Evolutionary conservation across 257 asterid genomes (phyloP), one percentile per base, ranked within the genome.

Genomic region (Echium plantagineum): DNA sequence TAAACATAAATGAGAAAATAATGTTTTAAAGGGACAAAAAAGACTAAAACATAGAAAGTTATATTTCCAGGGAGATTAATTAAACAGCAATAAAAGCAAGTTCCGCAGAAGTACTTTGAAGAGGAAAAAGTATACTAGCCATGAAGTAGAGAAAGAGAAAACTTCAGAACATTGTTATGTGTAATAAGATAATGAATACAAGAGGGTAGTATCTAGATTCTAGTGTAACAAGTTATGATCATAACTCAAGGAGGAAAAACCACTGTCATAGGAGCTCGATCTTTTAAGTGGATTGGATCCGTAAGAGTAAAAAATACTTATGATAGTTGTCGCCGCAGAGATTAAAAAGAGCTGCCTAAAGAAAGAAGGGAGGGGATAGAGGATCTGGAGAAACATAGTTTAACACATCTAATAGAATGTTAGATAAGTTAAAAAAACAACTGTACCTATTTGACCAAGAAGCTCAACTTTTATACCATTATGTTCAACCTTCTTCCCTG

Each of bases 401-500:
- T 16, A 19, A 1, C 10, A n/a, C 22, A 9, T 19, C 1, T 3
- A 3, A 52, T 17, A 52, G 22, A 53, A 6, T 53, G 22, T 53
- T 6, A 28, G 22, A 53, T 18, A 17, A 18, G 21, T 55, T 49
- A 10, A 18, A 55, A 55, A 48, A n/a, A 60, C 12, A 48, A 28
- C 32, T 47, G 55, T 64, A 91, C 98, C 98, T 82, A 91, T 91
- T 89, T 91, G 98, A 60, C 98, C 98, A 79, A 91, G 98, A 71
- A 91, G 96, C 83, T 91, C 98, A 75, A 91, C 94, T 74, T 91
- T 91, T 74, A 91, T 85, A 66, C 98, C 98, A 64, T 85, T 88
- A 81, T 91, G 98, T 60, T 91, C 97, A 64, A 88, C 98, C 85
- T 91, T 91, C 85, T 91, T 91, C 69, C 98, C 98, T 10, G 90